Evolutionary conservation across 176 grass and related monocot species (phyloP), one percentile per base, ranked within the genome.

Genomic region (Bolboschoenus planiculmis): DNA sequence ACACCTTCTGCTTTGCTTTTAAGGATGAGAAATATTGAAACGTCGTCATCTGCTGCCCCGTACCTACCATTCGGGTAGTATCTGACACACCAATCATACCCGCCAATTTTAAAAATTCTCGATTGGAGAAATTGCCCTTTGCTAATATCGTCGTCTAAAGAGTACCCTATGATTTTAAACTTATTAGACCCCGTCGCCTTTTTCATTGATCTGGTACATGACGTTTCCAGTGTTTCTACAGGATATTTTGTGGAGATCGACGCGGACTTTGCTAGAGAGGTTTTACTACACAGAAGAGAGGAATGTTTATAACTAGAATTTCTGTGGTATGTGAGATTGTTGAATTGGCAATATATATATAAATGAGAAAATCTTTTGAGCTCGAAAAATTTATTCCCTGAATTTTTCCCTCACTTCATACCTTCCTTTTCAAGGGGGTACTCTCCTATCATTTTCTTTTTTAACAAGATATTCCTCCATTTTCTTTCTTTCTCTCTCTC

Each of bases 161-260:
- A 76, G 50, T 61, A 84, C 3, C 66, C 55, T 16, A 33, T 76
- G 42, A 84, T 71, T 27, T 10, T 56, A 24, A 84, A 75, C 29
- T 1, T n/a, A 63, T 84, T 65, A 0, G 47, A 54, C 40, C n/a
- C 44, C 7, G 10, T 84, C 24, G 43, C 11, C 24, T 51, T 57
- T 21, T 73, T 16, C 0, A 35, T 42, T 3, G 33, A 1, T 54
- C 39, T 35, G 23, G 66, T 27, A 7, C 27, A 75, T 2, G 27
- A 6, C 2, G 81, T 83, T 40, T 83, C 48, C 16, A 18, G 11
- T 53, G 48, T 14, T 10, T 59, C 8, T 1, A 3, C 7, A 9
- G 23, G 7, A 8, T 11, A 26, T 26, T 59, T 10, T 27, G 1
- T 2, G 21, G 6, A 26, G 56, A 59, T 1, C 10, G 56, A 59